These are phyloP conservation scores for Annona cherimola DNA, from an alignment of 164 flowering plant species.

Conservation along the genomic window DNA sequence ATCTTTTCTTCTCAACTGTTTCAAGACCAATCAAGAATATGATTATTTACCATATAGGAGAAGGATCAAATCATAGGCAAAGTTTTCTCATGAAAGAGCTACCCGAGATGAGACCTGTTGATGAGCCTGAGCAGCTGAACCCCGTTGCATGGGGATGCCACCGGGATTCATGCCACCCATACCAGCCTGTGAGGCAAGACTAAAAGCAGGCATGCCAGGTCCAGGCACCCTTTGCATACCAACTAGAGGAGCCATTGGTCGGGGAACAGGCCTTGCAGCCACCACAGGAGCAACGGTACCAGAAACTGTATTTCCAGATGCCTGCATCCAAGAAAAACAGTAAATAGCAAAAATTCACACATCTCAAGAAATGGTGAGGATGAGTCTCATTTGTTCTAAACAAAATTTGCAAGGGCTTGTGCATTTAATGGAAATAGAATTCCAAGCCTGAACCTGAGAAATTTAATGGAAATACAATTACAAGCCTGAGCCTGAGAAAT, in stretches of 20 bases:
- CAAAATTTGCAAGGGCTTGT: not conserved
- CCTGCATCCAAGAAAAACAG: conserved; percentile 28
- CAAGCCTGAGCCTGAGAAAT: too few relatives aligned
- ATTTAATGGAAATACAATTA: too few relatives aligned
- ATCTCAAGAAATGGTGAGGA: not conserved
- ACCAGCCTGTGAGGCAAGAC: conserved; percentile 75
- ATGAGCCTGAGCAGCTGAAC: conserved; percentile 60
- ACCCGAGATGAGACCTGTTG: conserved; percentile 38
- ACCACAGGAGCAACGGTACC: conserved; percentile 61
- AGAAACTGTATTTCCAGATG: conserved; percentile 61
- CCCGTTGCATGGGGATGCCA: conserved; percentile 75
- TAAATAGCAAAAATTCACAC: not conserved
- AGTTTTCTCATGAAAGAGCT: not conserved
- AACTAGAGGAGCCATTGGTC: conserved; percentile 54
- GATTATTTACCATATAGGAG: conserved; percentile 2
- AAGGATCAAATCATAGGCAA: not conserved
- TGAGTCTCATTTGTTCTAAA: not conserved
- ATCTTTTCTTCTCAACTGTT: conserved; percentile 82
- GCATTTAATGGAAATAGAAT: too few relatives aligned
- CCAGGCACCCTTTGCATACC: conserved; percentile 81
- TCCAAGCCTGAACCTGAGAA: too few relatives aligned
- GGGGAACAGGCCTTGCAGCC: conserved; percentile 53
- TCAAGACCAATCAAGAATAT: not conserved
- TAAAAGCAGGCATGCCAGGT: conserved; percentile 69
- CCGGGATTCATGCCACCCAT: conserved; percentile 85